Percentiles rank a stretch among this genome's conserved stretches.
These are phyloP conservation scores for Penicillium crystallinum DNA, from an alignment of 495 filamentous ascomycete species.

Conservation along the genomic window DNA sequence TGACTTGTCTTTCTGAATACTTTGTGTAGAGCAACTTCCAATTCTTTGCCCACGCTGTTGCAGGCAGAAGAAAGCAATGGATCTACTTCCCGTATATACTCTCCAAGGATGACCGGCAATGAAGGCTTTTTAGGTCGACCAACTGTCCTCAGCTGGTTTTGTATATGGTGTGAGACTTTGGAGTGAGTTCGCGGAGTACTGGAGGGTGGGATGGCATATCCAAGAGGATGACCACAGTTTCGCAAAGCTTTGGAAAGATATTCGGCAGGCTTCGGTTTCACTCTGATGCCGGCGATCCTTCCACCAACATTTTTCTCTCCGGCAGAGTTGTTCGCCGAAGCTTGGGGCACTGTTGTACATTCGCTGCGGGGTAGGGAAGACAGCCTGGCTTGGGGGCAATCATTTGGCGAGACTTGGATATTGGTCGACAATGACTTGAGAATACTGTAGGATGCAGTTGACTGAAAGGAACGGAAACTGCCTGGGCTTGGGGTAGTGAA, in stretches of 20 bases:
- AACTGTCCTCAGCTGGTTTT: slow-evolving; percentile 2
- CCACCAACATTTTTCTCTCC: background rate
- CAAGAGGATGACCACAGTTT: slow-evolving; percentile 21
- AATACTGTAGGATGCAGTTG: background rate
- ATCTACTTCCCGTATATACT: slow-evolving; percentile 38
- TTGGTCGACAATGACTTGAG: background rate
- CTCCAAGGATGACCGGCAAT: slow-evolving; percentile 34
- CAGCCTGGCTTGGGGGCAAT: background rate
- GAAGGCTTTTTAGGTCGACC: slow-evolving; percentile 16
- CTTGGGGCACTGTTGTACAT: background rate
- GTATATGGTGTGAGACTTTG: background rate
- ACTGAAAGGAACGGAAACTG: slow-evolving; percentile 1
- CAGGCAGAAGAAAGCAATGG: slow-evolving; percentile 19
- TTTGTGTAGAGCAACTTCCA: slow-evolving; percentile 25
- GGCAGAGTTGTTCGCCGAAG: background rate
- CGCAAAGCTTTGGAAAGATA: slow-evolving; percentile 33
- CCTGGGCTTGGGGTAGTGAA: background rate
- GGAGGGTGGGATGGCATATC: background rate
- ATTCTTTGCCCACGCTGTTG: background rate
- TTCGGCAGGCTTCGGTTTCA: slow-evolving; percentile 30
- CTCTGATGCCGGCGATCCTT: background rate
- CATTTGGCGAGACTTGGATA: background rate
- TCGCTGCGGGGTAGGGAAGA: background rate
- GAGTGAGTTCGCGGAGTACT: background rate
- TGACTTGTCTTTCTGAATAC: slow-evolving; percentile 32